These are phyloP conservation scores for Betula pendula DNA, from an alignment of 306 rosid species.

Conservation along the genomic window DNA sequence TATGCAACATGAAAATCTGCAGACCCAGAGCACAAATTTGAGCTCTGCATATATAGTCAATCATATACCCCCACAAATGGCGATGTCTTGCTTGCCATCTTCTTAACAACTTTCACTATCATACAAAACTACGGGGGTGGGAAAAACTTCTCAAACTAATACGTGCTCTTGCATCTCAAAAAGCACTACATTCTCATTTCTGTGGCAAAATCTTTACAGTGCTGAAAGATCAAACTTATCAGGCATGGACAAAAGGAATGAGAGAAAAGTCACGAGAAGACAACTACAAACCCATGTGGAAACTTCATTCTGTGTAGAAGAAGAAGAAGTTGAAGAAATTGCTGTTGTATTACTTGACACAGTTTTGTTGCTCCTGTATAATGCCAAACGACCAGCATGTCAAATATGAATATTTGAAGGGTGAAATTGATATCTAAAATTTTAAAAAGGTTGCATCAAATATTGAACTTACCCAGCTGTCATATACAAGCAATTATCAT, in stretches of 20 bases:
- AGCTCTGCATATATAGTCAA: background rate
- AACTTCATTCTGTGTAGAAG: constrained; percentile 30
- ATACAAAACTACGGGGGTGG: constrained; percentile 37
- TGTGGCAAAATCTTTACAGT: constrained; percentile 37
- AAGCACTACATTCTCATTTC: constrained; percentile 32
- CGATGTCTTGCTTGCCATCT: background rate
- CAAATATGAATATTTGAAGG: background rate
- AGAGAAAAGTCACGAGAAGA: constrained; percentile 35
- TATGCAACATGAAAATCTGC: background rate
- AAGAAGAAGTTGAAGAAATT: constrained; percentile 65
- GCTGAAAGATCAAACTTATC: constrained; percentile 29
- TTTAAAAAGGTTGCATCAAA: background rate
- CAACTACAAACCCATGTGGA: constrained; percentile 36
- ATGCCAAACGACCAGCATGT: constrained; percentile 23
- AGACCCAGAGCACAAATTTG: background rate
- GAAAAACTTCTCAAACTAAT: constrained; percentile 20
- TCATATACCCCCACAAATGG: background rate
- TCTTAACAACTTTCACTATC: constrained; percentile 16
- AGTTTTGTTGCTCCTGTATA: constrained; percentile 68
- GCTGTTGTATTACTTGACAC: constrained; percentile 65
- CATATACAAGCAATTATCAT: constrained; percentile 80
- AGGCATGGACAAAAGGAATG: constrained; percentile 31
- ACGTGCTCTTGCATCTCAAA: constrained; percentile 21
- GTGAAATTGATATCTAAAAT: background rate
- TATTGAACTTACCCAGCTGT: constrained; percentile 65